Evolutionary conservation across 2,329 filamentous ascomycete species (phyloP).

Genomic region (Microdochium paspali): DNA sequence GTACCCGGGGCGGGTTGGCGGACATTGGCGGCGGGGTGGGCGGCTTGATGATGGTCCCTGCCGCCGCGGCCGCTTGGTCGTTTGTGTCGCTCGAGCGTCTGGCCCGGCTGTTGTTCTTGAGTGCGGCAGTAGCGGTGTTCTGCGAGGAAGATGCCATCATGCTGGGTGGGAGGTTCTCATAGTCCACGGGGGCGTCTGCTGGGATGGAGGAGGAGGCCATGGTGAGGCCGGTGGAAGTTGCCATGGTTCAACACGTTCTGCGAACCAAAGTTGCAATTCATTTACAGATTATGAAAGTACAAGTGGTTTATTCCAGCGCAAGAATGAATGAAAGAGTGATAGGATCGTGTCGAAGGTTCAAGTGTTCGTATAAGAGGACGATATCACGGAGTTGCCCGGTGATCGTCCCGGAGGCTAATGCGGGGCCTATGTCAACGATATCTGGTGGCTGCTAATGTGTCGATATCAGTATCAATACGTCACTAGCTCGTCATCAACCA

Average conservation of each 20-base stretch:
- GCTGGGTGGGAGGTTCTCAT: not conserved
- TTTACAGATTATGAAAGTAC: no score
- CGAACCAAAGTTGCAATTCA: no score
- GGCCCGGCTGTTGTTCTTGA: not conserved
- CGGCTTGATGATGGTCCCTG: conserved; percentile 7
- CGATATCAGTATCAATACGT: not conserved
- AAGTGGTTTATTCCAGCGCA: no score
- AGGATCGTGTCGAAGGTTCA: no score
- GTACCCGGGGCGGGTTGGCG: conserved; percentile 49
- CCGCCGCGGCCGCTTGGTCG: not conserved
- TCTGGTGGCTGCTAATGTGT: no score
- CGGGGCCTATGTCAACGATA: no score
- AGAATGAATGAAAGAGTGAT: no score
- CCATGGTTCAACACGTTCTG: no score
- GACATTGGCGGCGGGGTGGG: conserved; percentile 34
- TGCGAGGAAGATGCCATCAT: no score
- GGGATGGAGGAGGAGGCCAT: not conserved
- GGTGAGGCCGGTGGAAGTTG: not conserved
- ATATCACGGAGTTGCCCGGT: not conserved
- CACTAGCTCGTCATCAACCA: not conserved
- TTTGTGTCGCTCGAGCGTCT: not conserved
- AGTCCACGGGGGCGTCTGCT: not conserved
- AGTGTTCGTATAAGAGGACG: no score
- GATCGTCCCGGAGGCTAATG: no score
- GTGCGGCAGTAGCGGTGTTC: not conserved